Evolutionary conservation across 208 protist species (phyloP).

Genomic region (Crithidia fasciculata): DNA sequence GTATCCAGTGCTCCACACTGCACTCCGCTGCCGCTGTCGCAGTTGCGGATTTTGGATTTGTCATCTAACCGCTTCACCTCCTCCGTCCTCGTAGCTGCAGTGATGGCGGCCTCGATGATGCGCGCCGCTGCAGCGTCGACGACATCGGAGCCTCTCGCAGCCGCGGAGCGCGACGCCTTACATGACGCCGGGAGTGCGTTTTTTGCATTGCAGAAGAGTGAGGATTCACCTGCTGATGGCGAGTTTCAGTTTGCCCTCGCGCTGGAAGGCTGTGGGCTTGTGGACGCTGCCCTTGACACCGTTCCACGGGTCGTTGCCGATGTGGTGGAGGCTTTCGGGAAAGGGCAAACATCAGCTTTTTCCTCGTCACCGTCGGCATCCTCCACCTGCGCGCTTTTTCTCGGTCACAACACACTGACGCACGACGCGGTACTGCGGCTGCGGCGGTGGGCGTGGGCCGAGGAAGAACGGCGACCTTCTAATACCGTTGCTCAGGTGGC

Average conservation of each 20-base stretch:
- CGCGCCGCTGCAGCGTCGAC: background rate
- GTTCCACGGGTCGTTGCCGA: background rate
- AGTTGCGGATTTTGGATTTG: conserved; percentile 5
- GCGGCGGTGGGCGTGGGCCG: background rate
- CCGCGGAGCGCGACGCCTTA: too few relatives aligned
- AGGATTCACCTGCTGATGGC: background rate
- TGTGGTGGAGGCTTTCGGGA: background rate
- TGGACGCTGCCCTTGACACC: conserved; percentile 1
- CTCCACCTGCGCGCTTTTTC: conserved; percentile 5
- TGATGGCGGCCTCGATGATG: conserved; percentile 5
- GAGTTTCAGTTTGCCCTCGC: conserved; percentile 1
- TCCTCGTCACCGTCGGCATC: background rate
- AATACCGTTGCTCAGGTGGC: background rate
- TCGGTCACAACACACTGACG: conserved; percentile 21
- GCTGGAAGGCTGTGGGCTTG: conserved; percentile 17
- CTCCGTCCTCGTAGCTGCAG: conserved; percentile 1
- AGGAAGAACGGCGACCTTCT: background rate
- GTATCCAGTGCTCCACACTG: too few relatives aligned
- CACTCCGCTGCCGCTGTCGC: background rate
- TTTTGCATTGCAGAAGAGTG: background rate
- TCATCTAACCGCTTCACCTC: conserved; percentile 20
- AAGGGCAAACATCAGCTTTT: background rate
- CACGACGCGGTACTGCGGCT: conserved; percentile 14
- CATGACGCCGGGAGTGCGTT: background rate
- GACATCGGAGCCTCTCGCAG: too few relatives aligned